Conservation (phyloP, 1,284 basidiomycete species). For the Tranzscheliella williamsii region DNA sequence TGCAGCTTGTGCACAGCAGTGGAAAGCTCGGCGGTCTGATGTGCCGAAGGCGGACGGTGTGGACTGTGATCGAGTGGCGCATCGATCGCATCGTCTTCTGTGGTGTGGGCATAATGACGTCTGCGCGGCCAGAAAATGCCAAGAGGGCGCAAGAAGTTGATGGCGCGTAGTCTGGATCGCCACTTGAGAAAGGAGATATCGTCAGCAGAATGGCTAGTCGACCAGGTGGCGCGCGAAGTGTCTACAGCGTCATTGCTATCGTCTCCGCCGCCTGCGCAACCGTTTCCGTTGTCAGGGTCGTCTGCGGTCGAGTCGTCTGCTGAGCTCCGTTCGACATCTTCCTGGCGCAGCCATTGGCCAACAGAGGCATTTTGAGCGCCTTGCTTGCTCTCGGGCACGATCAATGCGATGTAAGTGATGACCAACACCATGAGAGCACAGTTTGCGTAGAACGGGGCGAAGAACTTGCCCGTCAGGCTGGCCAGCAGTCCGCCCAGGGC, state of each 20-base stretch:
- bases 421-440: conserved; percentile 40
- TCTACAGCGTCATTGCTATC: conserved; percentile 4
- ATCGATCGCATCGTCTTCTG: conserved; percentile 16
- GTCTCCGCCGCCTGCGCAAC: not conserved
- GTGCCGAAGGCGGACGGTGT: not conserved
- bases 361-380: conserved; percentile 39
- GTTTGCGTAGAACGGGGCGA: conserved; percentile 52
- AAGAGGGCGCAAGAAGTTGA: conserved; percentile 48
- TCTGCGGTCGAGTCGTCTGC: not conserved
- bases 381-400: conserved; percentile 49
- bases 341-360: conserved; percentile 37
- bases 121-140: conserved; percentile 39
- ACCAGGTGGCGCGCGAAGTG: conserved; percentile 24
- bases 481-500: conserved; percentile 49
- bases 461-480: conserved; percentile 46
- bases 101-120: conserved; percentile 19
- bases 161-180: conserved; percentile 24
- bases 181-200: conserved; percentile 30
- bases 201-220: conserved; percentile 17
- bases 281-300: not conserved
- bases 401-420: conserved; percentile 35
- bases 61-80: conserved; percentile 6
- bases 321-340: conserved; percentile 11
- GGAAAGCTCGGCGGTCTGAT: conserved; percentile 8
- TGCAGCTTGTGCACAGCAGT: conserved; percentile 18